phyloP scores from a whole-genome alignment of 108 stramenopile species.

The Fistulifera solaris region DNA sequence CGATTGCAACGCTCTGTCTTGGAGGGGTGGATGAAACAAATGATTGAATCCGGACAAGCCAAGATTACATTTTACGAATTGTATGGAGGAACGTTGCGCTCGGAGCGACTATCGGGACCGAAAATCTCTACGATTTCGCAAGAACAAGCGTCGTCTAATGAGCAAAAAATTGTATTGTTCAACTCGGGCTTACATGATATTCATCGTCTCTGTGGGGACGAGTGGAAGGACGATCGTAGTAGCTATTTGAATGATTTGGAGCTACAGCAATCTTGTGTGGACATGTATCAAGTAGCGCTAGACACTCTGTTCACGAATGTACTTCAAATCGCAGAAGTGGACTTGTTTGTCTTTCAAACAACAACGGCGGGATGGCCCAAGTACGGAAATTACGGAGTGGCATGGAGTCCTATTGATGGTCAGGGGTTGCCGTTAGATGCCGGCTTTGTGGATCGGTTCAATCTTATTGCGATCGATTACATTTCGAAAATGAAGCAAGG shows the following conservation, averaged over 20 bases:
- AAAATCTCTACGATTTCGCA: not conserved
- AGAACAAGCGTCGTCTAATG: not conserved
- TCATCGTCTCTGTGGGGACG: constrained; percentile 45
- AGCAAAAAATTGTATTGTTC: constrained; percentile 44
- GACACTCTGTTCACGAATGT: constrained; percentile 21
- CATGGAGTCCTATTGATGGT: constrained; percentile 34
- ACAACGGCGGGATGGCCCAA: constrained; percentile 66
- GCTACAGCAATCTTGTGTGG: constrained; percentile 27
- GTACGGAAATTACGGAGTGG: constrained; percentile 69
- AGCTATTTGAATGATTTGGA: constrained; percentile 13
- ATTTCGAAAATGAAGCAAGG: not conserved
- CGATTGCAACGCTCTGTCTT: constrained; percentile 29
- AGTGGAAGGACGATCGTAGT: constrained; percentile 22
- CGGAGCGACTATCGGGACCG: not conserved
- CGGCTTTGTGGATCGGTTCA: constrained; percentile 41
- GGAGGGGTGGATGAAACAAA: constrained; percentile 6
- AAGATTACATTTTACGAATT: constrained; percentile 6
- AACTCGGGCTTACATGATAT: constrained; percentile 75
- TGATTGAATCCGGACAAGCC: not conserved
- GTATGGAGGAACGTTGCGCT: constrained; percentile 8
- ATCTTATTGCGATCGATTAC: constrained; percentile 13
- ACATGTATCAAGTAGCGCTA: constrained; percentile 31
- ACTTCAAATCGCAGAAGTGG: constrained; percentile 31
- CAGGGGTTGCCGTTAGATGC: constrained; percentile 52
- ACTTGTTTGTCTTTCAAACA: constrained; percentile 41